Evolutionary conservation across 371 early-diverging fungal species (phyloP).

Genomic region (Mucor plumbeus): DNA sequence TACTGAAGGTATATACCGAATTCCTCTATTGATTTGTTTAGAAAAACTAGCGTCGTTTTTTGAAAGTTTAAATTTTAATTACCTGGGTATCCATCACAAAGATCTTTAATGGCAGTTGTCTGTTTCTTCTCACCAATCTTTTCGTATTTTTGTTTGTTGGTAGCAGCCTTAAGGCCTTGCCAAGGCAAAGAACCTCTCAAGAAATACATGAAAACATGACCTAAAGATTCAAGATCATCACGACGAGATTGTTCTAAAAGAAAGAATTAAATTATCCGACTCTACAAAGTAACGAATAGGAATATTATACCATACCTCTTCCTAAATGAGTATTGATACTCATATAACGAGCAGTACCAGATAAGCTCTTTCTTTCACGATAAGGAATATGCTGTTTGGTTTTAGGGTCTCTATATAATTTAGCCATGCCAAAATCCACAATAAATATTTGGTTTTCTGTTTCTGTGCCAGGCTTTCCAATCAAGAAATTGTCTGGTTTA

Average conservation of each 20-base stretch:
- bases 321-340: constrained; percentile 97
- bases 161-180: constrained; percentile 97
- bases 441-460: constrained; percentile 72
- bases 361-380: constrained; percentile 88
- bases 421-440: constrained; percentile 98
- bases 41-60: constrained; percentile 5
- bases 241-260: constrained; percentile 90
- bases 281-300: constrained; percentile 1
- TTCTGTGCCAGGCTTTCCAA: constrained; percentile 78
- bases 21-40: constrained; percentile 58
- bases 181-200: constrained; percentile 95
- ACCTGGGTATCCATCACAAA: constrained; percentile 86
- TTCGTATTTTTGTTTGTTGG: constrained; percentile 97
- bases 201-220: constrained; percentile 98
- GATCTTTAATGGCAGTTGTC: constrained; percentile 81
- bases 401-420: constrained; percentile 91
- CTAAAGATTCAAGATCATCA: constrained; percentile 97
- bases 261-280: constrained; percentile 8
- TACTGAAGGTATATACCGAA: constrained; percentile 82
- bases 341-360: constrained; percentile 98
- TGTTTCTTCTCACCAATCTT: constrained; percentile 98
- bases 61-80: not conserved
- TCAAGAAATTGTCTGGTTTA: constrained; percentile 99
- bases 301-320: constrained; percentile 53
- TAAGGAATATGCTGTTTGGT: constrained; percentile 95